Conservation (phyloP, 805 yeast species). For the Yarrowia sp. region DNA sequence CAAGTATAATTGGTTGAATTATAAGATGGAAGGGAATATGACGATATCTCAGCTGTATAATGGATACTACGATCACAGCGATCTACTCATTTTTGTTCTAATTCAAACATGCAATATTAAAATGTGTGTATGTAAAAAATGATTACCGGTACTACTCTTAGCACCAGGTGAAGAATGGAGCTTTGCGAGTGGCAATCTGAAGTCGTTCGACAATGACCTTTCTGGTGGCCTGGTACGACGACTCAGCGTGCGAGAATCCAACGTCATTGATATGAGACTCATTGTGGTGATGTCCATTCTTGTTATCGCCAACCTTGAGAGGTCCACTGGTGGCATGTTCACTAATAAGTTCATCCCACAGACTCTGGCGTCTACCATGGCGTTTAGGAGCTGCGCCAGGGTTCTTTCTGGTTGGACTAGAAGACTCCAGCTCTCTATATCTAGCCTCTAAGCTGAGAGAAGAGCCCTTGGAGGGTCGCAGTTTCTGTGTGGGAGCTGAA, state of each 20-base stretch:
- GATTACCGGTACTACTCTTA: slow-evolving; percentile 44
- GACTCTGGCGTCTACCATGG: slow-evolving; percentile 38
- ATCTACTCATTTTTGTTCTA: no score
- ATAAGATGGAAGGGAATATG: no score
- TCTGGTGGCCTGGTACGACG: slow-evolving; percentile 48
- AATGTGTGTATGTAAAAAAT: not conserved
- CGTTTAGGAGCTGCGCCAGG: slow-evolving; percentile 1
- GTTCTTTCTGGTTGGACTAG: not conserved
- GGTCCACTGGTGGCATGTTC: slow-evolving; percentile 32
- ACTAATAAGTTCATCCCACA: slow-evolving; percentile 41
- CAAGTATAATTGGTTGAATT: no score
- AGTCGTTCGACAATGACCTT: slow-evolving; percentile 66
- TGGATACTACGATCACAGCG: no score
- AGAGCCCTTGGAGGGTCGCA: slow-evolving; percentile 5
- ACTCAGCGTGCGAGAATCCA: slow-evolving; percentile 45
- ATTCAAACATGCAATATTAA: not conserved
- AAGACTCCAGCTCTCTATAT: slow-evolving; percentile 8
- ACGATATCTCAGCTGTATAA: no score
- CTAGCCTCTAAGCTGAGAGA: slow-evolving; percentile 23
- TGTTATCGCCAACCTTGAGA: not conserved
- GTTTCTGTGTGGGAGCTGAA: not conserved
- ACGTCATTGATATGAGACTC: slow-evolving; percentile 42
- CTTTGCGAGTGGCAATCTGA: slow-evolving; percentile 60
- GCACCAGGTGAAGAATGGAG: slow-evolving; percentile 76
- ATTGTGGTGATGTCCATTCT: not conserved